These are phyloP conservation scores for Harrya chromipes DNA, from an alignment of 768 basidiomycete species.

Conservation along the genomic window DNA sequence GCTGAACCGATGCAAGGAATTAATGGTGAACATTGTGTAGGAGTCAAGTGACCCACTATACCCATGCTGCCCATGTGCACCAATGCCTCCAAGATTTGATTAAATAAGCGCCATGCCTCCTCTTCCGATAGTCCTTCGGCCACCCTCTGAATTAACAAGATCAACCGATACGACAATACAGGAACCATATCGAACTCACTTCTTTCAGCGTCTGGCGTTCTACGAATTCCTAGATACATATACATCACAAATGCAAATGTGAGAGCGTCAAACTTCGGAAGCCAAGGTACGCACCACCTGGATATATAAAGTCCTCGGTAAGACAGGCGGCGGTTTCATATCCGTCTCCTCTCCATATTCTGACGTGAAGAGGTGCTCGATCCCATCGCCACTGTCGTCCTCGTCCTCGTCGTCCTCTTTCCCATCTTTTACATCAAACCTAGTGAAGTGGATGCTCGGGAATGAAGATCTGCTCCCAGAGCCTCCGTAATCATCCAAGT, in stretches of 20 bases:
- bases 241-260: neutral
- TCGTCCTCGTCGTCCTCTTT: conserved; percentile 45
- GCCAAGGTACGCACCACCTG: conserved; percentile 68
- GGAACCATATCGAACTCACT: conserved; percentile 34
- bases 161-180: neutral
- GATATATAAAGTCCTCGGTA: conserved; percentile 77
- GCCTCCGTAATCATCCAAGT: conserved; percentile 58
- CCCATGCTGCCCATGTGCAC: conserved; percentile 85
- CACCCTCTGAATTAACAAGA: conserved; percentile 47
- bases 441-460: conserved; percentile 81
- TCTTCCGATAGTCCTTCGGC: conserved; percentile 80
- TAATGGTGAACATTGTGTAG: neutral
- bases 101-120: conserved; percentile 87
- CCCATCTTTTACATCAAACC: conserved; percentile 38
- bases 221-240: conserved; percentile 67
- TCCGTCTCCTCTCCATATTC: conserved; percentile 36
- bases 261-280: neutral
- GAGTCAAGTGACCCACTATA: conserved; percentile 52
- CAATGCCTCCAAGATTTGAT: conserved; percentile 86
- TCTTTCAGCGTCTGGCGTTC: conserved; percentile 89
- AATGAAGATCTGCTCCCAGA: conserved; percentile 57
- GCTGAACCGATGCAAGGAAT: conserved; percentile 36
- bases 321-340: conserved; percentile 27
- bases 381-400: conserved; percentile 42
- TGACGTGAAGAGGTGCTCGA: conserved; percentile 34